Conservation (phyloP, 208 protist genomes). For the Leishmania tarentolae region DNA sequence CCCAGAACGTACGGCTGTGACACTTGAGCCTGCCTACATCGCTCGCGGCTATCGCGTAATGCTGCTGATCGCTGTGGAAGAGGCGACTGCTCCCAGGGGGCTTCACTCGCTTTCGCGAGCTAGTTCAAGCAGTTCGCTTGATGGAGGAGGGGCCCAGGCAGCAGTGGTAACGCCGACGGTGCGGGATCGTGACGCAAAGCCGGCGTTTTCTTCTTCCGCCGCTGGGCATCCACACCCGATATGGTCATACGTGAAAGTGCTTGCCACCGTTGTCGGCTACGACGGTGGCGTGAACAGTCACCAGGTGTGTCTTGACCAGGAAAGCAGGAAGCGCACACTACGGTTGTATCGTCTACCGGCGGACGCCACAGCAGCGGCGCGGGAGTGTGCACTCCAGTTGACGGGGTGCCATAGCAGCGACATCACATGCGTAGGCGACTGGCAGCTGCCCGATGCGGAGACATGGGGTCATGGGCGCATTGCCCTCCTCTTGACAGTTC, state of each 20-base stretch:
- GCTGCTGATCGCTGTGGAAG: slow-evolving; percentile 16
- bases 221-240: not conserved
- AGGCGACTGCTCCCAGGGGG: not conserved
- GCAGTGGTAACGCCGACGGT: not conserved
- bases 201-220: not conserved
- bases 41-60: slow-evolving; percentile 36
- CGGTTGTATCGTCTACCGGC: slow-evolving; percentile 22
- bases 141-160: not conserved
- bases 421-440: not conserved
- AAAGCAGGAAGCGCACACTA: slow-evolving; percentile 26
- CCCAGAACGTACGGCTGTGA: not conserved
- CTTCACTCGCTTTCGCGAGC: not conserved
- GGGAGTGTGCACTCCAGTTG: not conserved
- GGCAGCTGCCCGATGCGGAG: slow-evolving; percentile 32
- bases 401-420: not conserved
- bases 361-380: not conserved
- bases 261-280: slow-evolving; percentile 61
- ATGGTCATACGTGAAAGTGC: slow-evolving; percentile 19
- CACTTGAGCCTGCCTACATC: slow-evolving; percentile 26
- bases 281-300: slow-evolving; percentile 56
- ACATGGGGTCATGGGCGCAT: slow-evolving; percentile 21
- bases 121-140: not conserved
- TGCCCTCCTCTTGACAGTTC: slow-evolving; percentile 43
- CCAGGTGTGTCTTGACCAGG: slow-evolving; percentile 31
- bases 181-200: not conserved